Conservation (phyloP, 495 filamentous ascomycete species). For the Annulohypoxylon maeteangense region DNA sequence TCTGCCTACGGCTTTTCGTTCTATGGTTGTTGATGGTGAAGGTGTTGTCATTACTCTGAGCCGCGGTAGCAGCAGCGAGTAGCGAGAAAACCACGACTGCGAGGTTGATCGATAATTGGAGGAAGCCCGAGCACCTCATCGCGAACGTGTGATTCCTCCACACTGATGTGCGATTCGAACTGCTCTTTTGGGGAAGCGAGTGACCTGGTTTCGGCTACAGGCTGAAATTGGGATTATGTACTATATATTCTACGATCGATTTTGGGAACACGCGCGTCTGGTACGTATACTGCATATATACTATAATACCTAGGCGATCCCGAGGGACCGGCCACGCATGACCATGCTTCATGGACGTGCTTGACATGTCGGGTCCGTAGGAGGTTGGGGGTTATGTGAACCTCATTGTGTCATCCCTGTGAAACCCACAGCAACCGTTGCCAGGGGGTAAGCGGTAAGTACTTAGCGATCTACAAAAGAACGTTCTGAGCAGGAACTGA, state of each 20-base stretch:
- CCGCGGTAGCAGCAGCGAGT: conserved; percentile 8
- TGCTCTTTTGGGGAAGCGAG: conserved; percentile 31
- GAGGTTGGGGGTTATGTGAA: conserved; percentile 28
- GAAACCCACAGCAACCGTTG: too few species aligned
- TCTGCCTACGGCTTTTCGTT: conserved; percentile 9
- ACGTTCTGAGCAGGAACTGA: conserved; percentile 3
- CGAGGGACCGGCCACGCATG: conserved; percentile 16
- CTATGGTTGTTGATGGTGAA: not conserved
- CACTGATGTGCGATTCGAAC: conserved; percentile 23
- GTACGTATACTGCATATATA: conserved; percentile 16
- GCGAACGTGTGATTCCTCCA: conserved; percentile 24
- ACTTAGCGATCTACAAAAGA: conserved; percentile 10
- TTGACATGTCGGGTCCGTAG: conserved; percentile 27
- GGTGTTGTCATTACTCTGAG: conserved; percentile 9
- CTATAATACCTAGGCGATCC: not conserved
- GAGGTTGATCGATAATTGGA: conserved; percentile 31
- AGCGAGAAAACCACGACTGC: conserved; percentile 22
- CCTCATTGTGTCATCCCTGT: conserved; percentile 15
- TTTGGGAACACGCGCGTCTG: conserved; percentile 2
- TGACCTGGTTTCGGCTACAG: conserved; percentile 19
- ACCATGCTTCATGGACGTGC: conserved; percentile 16
- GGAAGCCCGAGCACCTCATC: conserved; percentile 37
- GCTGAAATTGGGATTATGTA: conserved; percentile 32
- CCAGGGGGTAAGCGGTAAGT: conserved; percentile 11
- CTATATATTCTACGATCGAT: conserved; percentile 26